Conservation (phyloP, 495 filamentous ascomycete species). For the Aspergillus carlsbadensis region DNA sequence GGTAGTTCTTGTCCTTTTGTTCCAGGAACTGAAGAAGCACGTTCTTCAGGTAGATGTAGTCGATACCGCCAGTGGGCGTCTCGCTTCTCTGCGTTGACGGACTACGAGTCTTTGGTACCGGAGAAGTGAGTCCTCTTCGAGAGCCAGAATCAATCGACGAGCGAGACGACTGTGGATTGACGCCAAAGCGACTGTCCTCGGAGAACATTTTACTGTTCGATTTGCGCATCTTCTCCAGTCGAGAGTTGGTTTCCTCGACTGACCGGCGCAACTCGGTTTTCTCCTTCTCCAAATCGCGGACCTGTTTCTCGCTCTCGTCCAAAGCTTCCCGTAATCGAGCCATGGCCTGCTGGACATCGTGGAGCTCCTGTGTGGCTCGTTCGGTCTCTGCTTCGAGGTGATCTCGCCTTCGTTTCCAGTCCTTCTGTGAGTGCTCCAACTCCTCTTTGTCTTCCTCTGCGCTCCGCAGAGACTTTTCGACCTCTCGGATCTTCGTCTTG, state of each 20-base stretch:
- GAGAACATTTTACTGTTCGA: slow-evolving; percentile 54
- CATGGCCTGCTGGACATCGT: slow-evolving; percentile 76
- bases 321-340: slow-evolving; percentile 72
- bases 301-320: slow-evolving; percentile 84
- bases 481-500: slow-evolving; percentile 71
- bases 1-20: slow-evolving; percentile 86
- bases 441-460: slow-evolving; percentile 68
- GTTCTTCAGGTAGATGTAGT: slow-evolving; percentile 92
- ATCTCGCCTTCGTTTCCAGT: slow-evolving; percentile 69
- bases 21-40: slow-evolving; percentile 93
- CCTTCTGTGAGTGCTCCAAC: slow-evolving; percentile 65
- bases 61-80: slow-evolving; percentile 46
- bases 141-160: slow-evolving; percentile 67
- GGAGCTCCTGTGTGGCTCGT: slow-evolving; percentile 65
- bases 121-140: slow-evolving; percentile 37
- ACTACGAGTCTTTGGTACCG: slow-evolving; percentile 36
- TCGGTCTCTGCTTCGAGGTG: slow-evolving; percentile 71
- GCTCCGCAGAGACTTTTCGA: slow-evolving; percentile 71
- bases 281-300: slow-evolving; percentile 76
- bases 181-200: slow-evolving; percentile 40
- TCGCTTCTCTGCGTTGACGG: slow-evolving; percentile 40
- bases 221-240: slow-evolving; percentile 78
- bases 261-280: slow-evolving; percentile 70
- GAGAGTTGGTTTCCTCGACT: slow-evolving; percentile 71
- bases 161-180: slow-evolving; percentile 55